Base-by-base conservation (phyloP, 2,329 filamentous ascomycete species). In the Geosmithia putterillii region DNA sequence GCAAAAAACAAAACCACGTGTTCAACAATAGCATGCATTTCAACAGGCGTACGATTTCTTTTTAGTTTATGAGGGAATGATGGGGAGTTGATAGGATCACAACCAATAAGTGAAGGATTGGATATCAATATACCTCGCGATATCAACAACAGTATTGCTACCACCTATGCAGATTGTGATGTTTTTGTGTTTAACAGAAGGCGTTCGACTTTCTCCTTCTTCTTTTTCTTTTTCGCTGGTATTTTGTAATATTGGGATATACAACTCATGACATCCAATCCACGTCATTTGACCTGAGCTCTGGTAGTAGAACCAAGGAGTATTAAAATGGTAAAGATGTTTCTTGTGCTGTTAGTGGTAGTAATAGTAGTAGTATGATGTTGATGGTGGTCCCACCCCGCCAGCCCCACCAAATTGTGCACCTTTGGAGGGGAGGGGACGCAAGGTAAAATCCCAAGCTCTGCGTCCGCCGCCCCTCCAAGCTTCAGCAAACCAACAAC, bases 1-100 rank as follows among this genome's bases (percentile, higher is more conserved):
- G 28, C 21, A 7, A 12, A 35, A 21, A 22, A 22, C 7, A 40
- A 19, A 23, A 40, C 14, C 15, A 22, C 21, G 38, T 43, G 36
- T 43, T 43, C 42, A 43, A 43, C 42, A 43, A 43, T 36, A 43
- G 36, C 42, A 43, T 43, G 42, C 42, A 43, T 43, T 43, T 43
- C 42, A 43, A 43, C 42, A 43, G 42, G 42, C 42, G 42, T 43
- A 36, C 28, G 12, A n/a, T 38, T 23, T 23, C 25, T 41, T 20
- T 39, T 39, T 20, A 15, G 6, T 21, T 32, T 41, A 4, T 25
- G 21, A 15, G 23, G 39, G 23, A 28, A 28, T 20, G 39, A 32
- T 23, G 23, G 39, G 38, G 39, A 41, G 39, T 41, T 41, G 3
- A 7, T 32, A 32, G 28, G 28, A 32, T 32, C n/a, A 32, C 10